Percentiles rank a stretch among this genome's conserved stretches.
phyloP scores from a whole-genome alignment of 352 stramenopile genomes.

The Phytophthora parvispora region DNA sequence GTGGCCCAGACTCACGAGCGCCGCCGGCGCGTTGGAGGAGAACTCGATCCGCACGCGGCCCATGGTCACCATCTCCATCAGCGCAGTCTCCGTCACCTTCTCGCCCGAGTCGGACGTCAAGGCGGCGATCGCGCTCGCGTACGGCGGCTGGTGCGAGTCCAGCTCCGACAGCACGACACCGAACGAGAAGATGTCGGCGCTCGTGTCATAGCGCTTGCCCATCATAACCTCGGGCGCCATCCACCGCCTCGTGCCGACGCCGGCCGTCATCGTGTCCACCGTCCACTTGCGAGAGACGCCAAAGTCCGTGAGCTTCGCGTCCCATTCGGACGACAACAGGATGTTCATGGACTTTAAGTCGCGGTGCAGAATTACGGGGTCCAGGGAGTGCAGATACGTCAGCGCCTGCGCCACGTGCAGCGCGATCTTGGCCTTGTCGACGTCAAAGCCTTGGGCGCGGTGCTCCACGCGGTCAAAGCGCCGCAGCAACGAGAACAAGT shows the following conservation, averaged over 20 bases:
- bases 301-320: slow-evolving; percentile 72
- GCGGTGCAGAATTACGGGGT: slow-evolving; percentile 52
- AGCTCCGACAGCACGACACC: slow-evolving; percentile 49
- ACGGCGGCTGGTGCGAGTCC: slow-evolving; percentile 45
- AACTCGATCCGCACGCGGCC: slow-evolving; percentile 40
- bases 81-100: slow-evolving; percentile 33
- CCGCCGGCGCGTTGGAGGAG: slow-evolving; percentile 27
- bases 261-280: slow-evolving; percentile 57
- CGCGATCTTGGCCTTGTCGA: slow-evolving; percentile 53
- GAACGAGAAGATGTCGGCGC: slow-evolving; percentile 61
- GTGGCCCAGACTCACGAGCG: slow-evolving; percentile 28
- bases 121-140: slow-evolving; percentile 31
- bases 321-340: slow-evolving; percentile 34
- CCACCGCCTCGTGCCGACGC: slow-evolving; percentile 48
- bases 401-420: slow-evolving; percentile 52
- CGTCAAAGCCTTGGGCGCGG: slow-evolving; percentile 41
- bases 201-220: slow-evolving; percentile 54
- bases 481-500: slow-evolving; percentile 49
- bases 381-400: slow-evolving; percentile 63
- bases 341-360: slow-evolving; percentile 78
- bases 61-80: slow-evolving; percentile 47
- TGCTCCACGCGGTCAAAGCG: slow-evolving; percentile 45
- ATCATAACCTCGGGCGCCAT: slow-evolving; percentile 68
- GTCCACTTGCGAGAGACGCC: slow-evolving; percentile 51
- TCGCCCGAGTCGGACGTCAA: slow-evolving; percentile 36